Evolutionary conservation across 176 grass and related monocot species (phyloP).

Genomic region (Lolium rigidum): DNA sequence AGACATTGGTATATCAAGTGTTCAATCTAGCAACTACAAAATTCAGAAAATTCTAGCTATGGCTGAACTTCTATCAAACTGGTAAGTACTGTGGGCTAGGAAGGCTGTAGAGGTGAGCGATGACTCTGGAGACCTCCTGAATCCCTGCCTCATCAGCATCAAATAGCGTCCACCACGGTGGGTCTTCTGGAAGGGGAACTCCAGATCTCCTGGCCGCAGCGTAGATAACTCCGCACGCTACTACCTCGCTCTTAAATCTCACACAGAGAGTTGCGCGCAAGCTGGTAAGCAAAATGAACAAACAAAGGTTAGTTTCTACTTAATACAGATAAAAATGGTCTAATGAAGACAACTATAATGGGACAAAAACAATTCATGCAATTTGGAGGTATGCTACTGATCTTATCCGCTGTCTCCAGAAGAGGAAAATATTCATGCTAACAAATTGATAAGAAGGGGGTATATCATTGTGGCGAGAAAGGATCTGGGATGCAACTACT

Average conservation of each 20-base stretch:
- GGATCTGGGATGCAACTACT: too few species aligned
- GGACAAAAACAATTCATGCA: neutral
- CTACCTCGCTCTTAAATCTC: neutral
- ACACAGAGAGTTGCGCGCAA: neutral
- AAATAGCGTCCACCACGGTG: slow-evolving; percentile 55
- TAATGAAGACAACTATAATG: neutral
- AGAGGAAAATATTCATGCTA: neutral
- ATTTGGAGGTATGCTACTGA: neutral
- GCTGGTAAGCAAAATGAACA: neutral
- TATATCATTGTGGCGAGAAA: neutral
- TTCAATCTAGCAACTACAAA: neutral
- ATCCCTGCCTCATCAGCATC: slow-evolving; percentile 45
- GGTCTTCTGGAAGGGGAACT: neutral
- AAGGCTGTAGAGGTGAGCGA: slow-evolving; percentile 58
- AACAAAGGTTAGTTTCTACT: neutral
- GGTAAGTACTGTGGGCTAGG: slow-evolving; percentile 51
- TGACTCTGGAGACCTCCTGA: neutral
- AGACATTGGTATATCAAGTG: neutral
- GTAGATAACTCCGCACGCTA: neutral
- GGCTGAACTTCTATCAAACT: slow-evolving; percentile 44
- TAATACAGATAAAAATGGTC: neutral
- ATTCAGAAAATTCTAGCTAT: neutral
- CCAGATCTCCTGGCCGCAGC: neutral
- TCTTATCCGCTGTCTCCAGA: neutral
- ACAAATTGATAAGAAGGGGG: neutral